Conservation (phyloP, 495 filamentous ascomycete species). For the Echria macrotheca region DNA sequence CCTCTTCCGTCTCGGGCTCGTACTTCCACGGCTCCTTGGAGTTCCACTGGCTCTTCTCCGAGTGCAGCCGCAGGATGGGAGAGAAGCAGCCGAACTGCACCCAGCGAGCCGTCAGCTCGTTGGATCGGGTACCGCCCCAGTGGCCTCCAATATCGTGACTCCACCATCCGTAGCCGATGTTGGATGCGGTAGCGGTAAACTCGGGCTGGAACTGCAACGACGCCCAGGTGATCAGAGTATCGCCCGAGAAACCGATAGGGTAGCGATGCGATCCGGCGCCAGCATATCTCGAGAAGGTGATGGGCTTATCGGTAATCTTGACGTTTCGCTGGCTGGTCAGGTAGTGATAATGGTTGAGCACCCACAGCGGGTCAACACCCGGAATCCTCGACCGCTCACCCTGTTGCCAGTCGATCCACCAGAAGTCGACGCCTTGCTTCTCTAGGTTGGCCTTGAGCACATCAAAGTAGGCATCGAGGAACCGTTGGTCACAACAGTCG, state of each 20-base stretch:
- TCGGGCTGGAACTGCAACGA: constrained; percentile 57
- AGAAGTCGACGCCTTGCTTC: constrained; percentile 48
- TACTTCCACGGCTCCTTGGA: constrained; percentile 56
- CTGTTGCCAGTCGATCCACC: constrained; percentile 65
- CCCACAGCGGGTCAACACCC: constrained; percentile 56
- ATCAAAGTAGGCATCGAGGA: constrained; percentile 54
- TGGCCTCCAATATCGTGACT: constrained; percentile 61
- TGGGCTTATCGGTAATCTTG: constrained; percentile 20
- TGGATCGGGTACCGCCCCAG: constrained; percentile 43
- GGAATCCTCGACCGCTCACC: constrained; percentile 44
- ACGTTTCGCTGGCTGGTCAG: constrained; percentile 40
- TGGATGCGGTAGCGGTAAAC: constrained; percentile 56
- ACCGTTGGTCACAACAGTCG: constrained; percentile 45
- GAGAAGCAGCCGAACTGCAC: constrained; percentile 54
- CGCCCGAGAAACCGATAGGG: constrained; percentile 57
- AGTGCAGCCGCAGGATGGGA: constrained; percentile 54
- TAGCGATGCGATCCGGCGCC: constrained; percentile 56
- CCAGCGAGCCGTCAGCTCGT: constrained; percentile 53
- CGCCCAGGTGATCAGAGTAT: constrained; percentile 50
- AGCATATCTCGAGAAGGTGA: constrained; percentile 51
- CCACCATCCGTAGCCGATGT: constrained; percentile 63
- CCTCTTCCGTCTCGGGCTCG: constrained; percentile 27
- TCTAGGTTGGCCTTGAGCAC: constrained; percentile 49
- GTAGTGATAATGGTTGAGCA: constrained; percentile 59
- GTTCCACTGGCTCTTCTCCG: constrained; percentile 45